Evolutionary conservation across 129 eudicot genomes (phyloP), one percentile per base, ranked within the genome.

Genomic region (Daucus carota): DNA sequence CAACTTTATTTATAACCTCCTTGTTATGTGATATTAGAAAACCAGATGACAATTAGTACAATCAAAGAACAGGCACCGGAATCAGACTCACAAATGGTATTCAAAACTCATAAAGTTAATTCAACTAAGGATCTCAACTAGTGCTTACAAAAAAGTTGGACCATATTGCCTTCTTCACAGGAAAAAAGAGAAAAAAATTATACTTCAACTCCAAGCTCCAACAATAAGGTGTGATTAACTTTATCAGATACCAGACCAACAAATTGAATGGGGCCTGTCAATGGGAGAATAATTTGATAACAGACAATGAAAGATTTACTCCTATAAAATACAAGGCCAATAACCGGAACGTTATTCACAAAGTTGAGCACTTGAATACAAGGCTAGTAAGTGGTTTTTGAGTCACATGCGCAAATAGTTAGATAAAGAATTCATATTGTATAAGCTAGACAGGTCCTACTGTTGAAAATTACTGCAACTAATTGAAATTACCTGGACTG

Each of bases 191-290:
- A 8, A 32, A 75, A 3, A 47, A 42, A 33, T 81, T 84, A 92
- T 32, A 72, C 86, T 85, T 85, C 80, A 76, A 84, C 85, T 71
- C 98, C 97, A 66, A 89, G 96, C 85, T 94, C 97, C 96, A 94
- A 74, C 83, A 91, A 74, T 31, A 94, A 81, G 67, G 97, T 94
- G 71, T 91, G 97, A 76, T 85, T 94, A 6, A 87, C 82, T 60
- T 81, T 79, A 73, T 85, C 84, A 43, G 96, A 79, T 47, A 82
- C 73, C 22, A 93, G 93, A 66, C 98, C 98, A 43, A 78, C 82
- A 46, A 94, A 94, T 75, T 94, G 98, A 82, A 91, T 85, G 32
- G 98, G 98, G 66, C 97, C 98, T 93, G 89, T 32, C 34, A 60
- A 60, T 4, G 33, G 47, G 26, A 33, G 48, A 48, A 75, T 13